Conservation (phyloP, 768 basidiomycete genomes). For the Crucibulum laeve region DNA sequence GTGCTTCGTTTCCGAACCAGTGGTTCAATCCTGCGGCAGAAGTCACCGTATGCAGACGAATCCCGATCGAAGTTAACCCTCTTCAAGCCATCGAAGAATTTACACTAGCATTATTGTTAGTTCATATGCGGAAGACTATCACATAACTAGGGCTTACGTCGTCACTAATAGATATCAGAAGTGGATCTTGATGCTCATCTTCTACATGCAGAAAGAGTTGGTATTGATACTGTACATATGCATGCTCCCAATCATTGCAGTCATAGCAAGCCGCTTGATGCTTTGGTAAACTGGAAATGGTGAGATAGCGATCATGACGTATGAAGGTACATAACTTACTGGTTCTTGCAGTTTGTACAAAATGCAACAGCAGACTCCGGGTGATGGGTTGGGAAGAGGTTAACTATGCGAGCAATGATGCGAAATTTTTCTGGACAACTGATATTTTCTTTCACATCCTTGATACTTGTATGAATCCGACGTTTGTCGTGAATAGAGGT, state of each 20-base stretch:
- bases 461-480: conserved; percentile 22
- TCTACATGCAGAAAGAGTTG: conserved; percentile 46
- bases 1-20: conserved; percentile 41
- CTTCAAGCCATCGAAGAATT: conserved; percentile 38
- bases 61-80: conserved; percentile 41
- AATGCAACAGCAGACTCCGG: conserved; percentile 40
- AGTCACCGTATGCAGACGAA: conserved; percentile 24
- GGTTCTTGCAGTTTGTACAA: conserved; percentile 48
- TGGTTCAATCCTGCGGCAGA: conserved; percentile 36
- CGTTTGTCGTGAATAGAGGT: too few relatives aligned
- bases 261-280: conserved; percentile 38
- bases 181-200: conserved; percentile 38
- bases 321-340: conserved; percentile 29
- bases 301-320: conserved; percentile 1
- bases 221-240: conserved; percentile 44
- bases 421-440: conserved; percentile 33
- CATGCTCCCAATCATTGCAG: conserved; percentile 51
- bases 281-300: conserved; percentile 34
- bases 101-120: conserved; percentile 25
- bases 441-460: conserved; percentile 27
- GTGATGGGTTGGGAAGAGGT: conserved; percentile 52
- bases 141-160: conserved; percentile 23
- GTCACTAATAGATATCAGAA: conserved; percentile 46
- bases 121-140: not conserved
- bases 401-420: conserved; percentile 45